phyloP scores from a whole-genome alignment of 495 filamentous ascomycete genomes.

The Hyphodiscus hymeniophilus region DNA sequence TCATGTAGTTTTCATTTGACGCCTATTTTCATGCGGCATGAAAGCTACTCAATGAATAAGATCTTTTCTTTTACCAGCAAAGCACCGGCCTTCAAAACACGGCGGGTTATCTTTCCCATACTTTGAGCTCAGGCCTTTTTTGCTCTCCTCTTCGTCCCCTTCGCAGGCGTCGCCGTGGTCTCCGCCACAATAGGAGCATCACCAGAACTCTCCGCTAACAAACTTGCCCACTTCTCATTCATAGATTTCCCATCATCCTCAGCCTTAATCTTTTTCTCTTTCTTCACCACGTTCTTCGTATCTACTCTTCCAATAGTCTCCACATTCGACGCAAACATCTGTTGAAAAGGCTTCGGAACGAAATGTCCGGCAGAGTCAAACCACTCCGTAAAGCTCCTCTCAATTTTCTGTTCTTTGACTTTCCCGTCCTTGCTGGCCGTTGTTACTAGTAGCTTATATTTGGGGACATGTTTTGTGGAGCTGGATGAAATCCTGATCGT shows the following conservation, averaged over 20 bases:
- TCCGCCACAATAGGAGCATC: neutral
- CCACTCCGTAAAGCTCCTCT: conserved; percentile 73
- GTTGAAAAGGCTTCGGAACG: conserved; percentile 74
- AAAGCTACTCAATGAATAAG: too few species aligned
- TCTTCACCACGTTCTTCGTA: conserved; percentile 39
- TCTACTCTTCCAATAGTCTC: conserved; percentile 61
- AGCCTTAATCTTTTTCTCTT: conserved; percentile 7
- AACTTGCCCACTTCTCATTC: conserved; percentile 22
- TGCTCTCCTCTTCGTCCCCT: conserved; percentile 15
- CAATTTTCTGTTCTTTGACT: conserved; percentile 41
- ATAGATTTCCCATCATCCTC: conserved; percentile 10
- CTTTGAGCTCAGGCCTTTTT: conserved; percentile 23
- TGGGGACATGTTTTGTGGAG: conserved; percentile 66
- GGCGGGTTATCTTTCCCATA: too few species aligned
- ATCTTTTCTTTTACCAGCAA: too few species aligned
- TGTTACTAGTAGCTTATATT: conserved; percentile 51
- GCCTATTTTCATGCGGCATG: too few species aligned
- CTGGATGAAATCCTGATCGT: conserved; percentile 56
- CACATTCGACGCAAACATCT: conserved; percentile 64
- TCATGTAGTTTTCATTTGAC: too few species aligned
- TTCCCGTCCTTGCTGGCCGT: conserved; percentile 18
- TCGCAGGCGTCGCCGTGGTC: conserved; percentile 6
- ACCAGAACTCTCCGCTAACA: conserved; percentile 20
- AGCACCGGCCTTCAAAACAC: too few species aligned
- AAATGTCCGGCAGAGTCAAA: conserved; percentile 79